Conservation (phyloP, 2,329 filamentous ascomycete genomes). For the Talaromyces albobiverticillius region DNA sequence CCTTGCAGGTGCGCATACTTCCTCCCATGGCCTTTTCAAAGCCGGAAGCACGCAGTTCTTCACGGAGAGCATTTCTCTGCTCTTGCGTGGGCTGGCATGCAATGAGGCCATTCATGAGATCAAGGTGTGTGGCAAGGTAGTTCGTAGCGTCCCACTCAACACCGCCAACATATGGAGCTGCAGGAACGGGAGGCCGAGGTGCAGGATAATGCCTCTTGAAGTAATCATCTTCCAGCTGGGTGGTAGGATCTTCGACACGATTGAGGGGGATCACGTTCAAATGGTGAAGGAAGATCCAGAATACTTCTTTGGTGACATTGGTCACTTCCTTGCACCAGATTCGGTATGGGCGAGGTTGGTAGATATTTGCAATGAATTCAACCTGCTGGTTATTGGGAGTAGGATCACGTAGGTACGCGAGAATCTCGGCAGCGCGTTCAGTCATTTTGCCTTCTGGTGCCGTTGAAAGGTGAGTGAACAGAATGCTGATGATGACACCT, state of each 20-base stretch:
- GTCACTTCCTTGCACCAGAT: conserved; percentile 92
- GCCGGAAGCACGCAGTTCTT: conserved; percentile 74
- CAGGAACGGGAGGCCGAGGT: conserved; percentile 83
- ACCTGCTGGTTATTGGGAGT: conserved; percentile 72
- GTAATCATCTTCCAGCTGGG: conserved; percentile 23
- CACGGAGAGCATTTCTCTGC: conserved; percentile 75
- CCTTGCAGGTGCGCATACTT: conserved; percentile 86
- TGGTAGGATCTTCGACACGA: conserved; percentile 30
- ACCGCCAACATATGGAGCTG: conserved; percentile 91
- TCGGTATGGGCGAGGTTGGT: conserved; percentile 79
- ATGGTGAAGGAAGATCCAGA: conserved; percentile 98
- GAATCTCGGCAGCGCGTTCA: conserved; percentile 67
- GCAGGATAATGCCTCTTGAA: conserved; percentile 71
- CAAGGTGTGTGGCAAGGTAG: conserved; percentile 87
- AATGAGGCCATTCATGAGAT: conserved; percentile 86
- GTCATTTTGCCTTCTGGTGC: conserved; percentile 61
- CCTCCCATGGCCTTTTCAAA: conserved; percentile 88
- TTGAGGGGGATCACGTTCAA: conserved; percentile 72
- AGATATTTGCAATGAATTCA: conserved; percentile 86
- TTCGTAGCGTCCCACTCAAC: conserved; percentile 99
- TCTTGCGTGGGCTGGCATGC: conserved; percentile 69
- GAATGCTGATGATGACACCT: conserved; percentile 80
- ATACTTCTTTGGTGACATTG: conserved; percentile 94
- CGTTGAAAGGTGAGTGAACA: conserved; percentile 82
- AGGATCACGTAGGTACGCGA: conserved; percentile 77